phyloP scores from a whole-genome alignment of 192 early-diverging fungal genomes.

The Podochytrium sp. region DNA sequence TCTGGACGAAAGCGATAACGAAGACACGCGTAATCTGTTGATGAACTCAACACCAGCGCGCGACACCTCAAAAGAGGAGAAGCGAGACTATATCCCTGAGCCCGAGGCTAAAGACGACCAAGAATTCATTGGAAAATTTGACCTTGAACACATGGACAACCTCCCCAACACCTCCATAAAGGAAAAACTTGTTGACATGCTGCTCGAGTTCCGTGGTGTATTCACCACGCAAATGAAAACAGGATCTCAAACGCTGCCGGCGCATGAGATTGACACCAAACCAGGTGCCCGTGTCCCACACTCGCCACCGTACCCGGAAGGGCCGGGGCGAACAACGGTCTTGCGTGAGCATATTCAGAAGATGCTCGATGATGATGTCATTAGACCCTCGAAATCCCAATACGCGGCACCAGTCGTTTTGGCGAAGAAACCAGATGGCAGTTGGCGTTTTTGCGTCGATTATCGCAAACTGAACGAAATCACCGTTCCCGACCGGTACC shows the following conservation, averaged over 20 bases:
- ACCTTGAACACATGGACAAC: not conserved
- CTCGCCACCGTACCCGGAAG: slow-evolving; percentile 13
- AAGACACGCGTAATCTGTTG: not conserved
- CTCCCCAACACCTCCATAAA: not conserved
- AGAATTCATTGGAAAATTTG: not conserved
- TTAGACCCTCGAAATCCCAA: slow-evolving; percentile 38
- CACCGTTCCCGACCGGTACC: slow-evolving; percentile 51
- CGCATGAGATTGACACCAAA: not conserved
- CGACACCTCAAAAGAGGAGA: not conserved
- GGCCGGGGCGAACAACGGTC: not conserved
- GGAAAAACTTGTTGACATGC: not conserved
- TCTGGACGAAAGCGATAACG: not conserved
- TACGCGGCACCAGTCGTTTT: slow-evolving; percentile 48
- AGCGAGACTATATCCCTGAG: not conserved
- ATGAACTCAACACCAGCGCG: not conserved
- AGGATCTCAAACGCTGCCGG: not conserved
- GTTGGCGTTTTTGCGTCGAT: slow-evolving; percentile 53
- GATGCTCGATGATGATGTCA: slow-evolving; percentile 44
- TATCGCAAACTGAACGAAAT: slow-evolving; percentile 53
- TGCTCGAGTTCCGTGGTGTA: not conserved
- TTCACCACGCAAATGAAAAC: not conserved
- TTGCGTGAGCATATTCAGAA: slow-evolving; percentile 10
- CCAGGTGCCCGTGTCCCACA: not conserved
- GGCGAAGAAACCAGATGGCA: slow-evolving; percentile 53
- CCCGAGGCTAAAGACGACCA: not conserved